A percentile compares a stretch with the other conserved stretches of the same genome.
Conservation (phyloP, 371 early-diverging fungal species). For the Choanephora cucurbitarum region DNA sequence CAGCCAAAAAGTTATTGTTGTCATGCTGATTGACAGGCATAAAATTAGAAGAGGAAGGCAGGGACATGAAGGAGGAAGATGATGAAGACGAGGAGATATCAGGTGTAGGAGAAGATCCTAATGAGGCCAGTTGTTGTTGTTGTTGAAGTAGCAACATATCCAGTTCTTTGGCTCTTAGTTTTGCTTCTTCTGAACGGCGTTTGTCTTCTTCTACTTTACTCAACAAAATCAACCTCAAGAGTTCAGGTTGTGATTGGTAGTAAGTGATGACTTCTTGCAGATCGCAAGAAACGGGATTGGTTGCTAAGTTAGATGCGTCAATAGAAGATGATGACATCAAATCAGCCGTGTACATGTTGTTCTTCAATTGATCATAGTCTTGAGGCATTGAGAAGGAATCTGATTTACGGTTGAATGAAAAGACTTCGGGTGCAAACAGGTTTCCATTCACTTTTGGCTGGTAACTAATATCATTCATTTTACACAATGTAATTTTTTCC, state of each 20-base stretch:
- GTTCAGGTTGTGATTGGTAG: slow-evolving; percentile 61
- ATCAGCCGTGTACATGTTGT: neutral
- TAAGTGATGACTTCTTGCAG: slow-evolving; percentile 57
- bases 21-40: neutral
- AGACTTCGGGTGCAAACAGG: slow-evolving; percentile 14
- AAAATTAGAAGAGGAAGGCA: neutral
- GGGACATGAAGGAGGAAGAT: neutral
- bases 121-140: slow-evolving; percentile 25
- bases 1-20: slow-evolving; percentile 4
- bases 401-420: slow-evolving; percentile 6
- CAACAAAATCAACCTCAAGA: slow-evolving; percentile 57
- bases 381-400: slow-evolving; percentile 10
- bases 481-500: neutral
- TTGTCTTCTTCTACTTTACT: slow-evolving; percentile 71
- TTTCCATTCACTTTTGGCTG: slow-evolving; percentile 9
- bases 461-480: slow-evolving; percentile 22
- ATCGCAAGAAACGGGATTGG: slow-evolving; percentile 37
- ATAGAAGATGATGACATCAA: neutral
- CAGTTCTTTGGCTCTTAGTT: slow-evolving; percentile 47
- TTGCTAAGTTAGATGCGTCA: slow-evolving; percentile 7
- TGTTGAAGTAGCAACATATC: slow-evolving; percentile 42
- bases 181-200: slow-evolving; percentile 53
- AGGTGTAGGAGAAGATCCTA: slow-evolving; percentile 12
- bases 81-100: slow-evolving; percentile 2
- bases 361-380: slow-evolving; percentile 17